Evolutionary conservation across 2,329 filamentous ascomycete genomes (phyloP).

Genomic region (Neoarthrinium moseri): DNA sequence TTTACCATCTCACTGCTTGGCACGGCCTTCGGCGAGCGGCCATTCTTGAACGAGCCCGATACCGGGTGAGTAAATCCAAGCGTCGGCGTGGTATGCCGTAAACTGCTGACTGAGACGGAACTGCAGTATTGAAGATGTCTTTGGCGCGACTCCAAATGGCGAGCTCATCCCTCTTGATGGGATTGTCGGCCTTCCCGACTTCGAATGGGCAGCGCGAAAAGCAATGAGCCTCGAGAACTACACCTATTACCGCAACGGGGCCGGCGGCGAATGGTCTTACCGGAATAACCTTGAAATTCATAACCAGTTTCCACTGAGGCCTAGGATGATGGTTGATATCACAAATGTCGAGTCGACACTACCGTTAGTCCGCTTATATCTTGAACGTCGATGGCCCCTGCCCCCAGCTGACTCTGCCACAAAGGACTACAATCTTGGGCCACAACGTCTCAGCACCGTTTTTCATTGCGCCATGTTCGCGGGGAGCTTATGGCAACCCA

Average conservation of each 20-base stretch:
- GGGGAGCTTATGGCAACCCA: conserved; percentile 41
- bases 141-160: conserved; percentile 27
- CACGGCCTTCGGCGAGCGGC: conserved; percentile 36
- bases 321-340: conserved; percentile 50
- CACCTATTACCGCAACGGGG: conserved; percentile 56
- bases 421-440: conserved; percentile 48
- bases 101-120: neutral
- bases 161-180: conserved; percentile 39
- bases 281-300: conserved; percentile 57
- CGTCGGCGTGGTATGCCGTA: neutral
- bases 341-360: conserved; percentile 39
- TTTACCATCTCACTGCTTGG: neutral
- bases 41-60: conserved; percentile 44
- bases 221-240: conserved; percentile 45
- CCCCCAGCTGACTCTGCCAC: neutral
- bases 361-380: conserved; percentile 19
- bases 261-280: conserved; percentile 55
- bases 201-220: conserved; percentile 50
- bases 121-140: conserved; percentile 37
- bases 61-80: conserved; percentile 29
- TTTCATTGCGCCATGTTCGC: conserved; percentile 51
- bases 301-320: conserved; percentile 45
- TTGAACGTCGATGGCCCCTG: neutral
- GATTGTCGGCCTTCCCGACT: conserved; percentile 53
- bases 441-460: conserved; percentile 54